A percentile compares a stretch with the other conserved stretches of the same genome.
These are phyloP conservation scores for Arachis monticola DNA, from an alignment of 331 rosid species.

Conservation along the genomic window DNA sequence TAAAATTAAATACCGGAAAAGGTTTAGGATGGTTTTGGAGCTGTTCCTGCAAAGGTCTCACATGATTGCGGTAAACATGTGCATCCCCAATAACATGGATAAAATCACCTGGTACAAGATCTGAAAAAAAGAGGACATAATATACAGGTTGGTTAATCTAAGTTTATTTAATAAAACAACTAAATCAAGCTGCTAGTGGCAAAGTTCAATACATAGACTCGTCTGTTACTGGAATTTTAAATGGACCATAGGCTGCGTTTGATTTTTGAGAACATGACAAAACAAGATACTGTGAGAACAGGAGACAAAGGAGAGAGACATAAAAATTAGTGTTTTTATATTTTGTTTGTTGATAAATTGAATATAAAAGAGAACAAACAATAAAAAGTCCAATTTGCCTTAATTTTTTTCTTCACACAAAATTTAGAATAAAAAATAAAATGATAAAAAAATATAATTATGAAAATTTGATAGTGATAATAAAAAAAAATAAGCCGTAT, in stretches of 20 bases:
- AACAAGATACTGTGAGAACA: no score
- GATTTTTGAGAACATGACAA: no score
- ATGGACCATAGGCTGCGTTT: neutral
- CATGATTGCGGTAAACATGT: slow-evolving; percentile 95
- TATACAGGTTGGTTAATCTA: slow-evolving; percentile 8
- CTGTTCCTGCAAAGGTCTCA: slow-evolving; percentile 94
- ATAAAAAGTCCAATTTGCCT: no score
- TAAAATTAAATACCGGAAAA: slow-evolving; percentile 65
- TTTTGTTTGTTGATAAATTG: no score
- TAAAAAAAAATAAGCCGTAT: no score
- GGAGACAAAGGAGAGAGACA: no score
- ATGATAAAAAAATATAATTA: no score
- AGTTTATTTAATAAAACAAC: slow-evolving; percentile 8
- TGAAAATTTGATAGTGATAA: no score
- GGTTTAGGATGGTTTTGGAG: slow-evolving; percentile 92
- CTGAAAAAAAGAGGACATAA: slow-evolving; percentile 49
- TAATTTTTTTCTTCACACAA: no score
- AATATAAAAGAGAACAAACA: no score
- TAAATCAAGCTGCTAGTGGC: neutral
- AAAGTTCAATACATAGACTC: slow-evolving; percentile 6
- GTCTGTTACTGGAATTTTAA: neutral
- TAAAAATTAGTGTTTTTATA: no score
- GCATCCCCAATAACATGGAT: slow-evolving; percentile 91
- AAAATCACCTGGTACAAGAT: slow-evolving; percentile 86
- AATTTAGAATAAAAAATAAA: no score